Base-by-base conservation (phyloP, 1,284 basidiomycete genomes). In the Fomes fomentarius region DNA sequence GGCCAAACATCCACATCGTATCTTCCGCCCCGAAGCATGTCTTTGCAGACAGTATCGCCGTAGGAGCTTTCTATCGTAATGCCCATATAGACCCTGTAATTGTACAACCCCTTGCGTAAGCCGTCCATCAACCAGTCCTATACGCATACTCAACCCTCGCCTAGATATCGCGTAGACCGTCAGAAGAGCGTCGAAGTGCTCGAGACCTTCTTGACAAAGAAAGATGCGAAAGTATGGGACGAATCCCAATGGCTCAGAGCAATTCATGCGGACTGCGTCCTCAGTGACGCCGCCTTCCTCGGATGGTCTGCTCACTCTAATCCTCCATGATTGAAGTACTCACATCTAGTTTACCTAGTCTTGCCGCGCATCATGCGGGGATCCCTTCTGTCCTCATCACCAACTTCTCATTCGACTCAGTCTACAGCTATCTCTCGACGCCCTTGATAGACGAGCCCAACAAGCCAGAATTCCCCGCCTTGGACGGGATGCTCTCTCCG, bases 391-490 rank as follows among this genome's bases (percentile, higher is more conserved):
- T 85, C 42, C 74, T 92, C 15, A 79, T 91, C 57, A 90, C 87
- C 47, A 91, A 91, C 71, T 92, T 92, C 67, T 88, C 88, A 0
- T 92, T 91, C 67, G 88, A 91, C 69, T 87, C 89, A 0, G 88
- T 91, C 10, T 92, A 87, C 66, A 89, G 87, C 60, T 91, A 85
- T 59, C 82, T 91, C 14, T 60, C 61, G 9, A 63, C 58, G 3
- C 38, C 58, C 10, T 50, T 62, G n/a, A 50, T 64, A 35, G 63
- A 64, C 48, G 52, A 54, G 15, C 51, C 52, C 1, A 28, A 56
- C 4, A 47, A 44, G 11, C 57, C 53, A 0, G 48, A 52, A 30
- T 26, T 40, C 15, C 39, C 39, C 12, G 28, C 45, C 4, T 26
- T 38, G 17, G 54, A 62, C 35, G 48, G 53, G 0, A 48, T 54